These are phyloP conservation scores for Mycena haematopus DNA, from an alignment of 768 basidiomycete species.

Conservation along the genomic window DNA sequence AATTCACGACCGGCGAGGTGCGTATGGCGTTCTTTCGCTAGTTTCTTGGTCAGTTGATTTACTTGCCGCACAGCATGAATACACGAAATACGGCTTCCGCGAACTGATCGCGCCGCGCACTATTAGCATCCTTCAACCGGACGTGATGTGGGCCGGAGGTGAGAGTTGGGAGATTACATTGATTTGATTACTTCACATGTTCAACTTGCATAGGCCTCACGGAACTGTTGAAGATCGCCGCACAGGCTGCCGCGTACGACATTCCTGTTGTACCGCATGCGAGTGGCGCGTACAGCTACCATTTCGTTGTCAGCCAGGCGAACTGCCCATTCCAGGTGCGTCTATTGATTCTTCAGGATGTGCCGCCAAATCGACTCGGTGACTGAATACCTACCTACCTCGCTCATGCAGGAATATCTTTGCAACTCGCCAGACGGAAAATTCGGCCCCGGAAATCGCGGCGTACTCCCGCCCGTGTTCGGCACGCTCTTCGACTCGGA, in stretches of 20 bases:
- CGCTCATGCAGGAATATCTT: slow-evolving; percentile 32
- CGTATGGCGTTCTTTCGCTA: not conserved
- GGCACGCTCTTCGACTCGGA: slow-evolving; percentile 29
- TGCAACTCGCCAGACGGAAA: slow-evolving; percentile 50
- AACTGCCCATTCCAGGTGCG: slow-evolving; percentile 35
- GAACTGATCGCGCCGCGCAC: slow-evolving; percentile 39
- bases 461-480: slow-evolving; percentile 43
- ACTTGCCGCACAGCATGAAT: slow-evolving; percentile 35
- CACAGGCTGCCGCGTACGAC: slow-evolving; percentile 51
- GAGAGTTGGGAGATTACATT: not conserved
- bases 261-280: slow-evolving; percentile 50
- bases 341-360: slow-evolving; percentile 23
- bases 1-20: slow-evolving; percentile 41
- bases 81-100: slow-evolving; percentile 41
- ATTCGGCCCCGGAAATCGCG: slow-evolving; percentile 29
- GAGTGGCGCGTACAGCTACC: slow-evolving; percentile 53
- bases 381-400: too few species aligned
- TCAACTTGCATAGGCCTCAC: slow-evolving; percentile 32
- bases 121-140: slow-evolving; percentile 39
- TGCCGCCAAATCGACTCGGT: not conserved
- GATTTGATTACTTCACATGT: not conserved
- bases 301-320: slow-evolving; percentile 50
- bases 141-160: slow-evolving; percentile 40
- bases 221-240: slow-evolving; percentile 40
- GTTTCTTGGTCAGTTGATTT: not conserved